Evolutionary conservation across 148 eudicot species (phyloP).

Genomic region (Arbutus unedo): DNA sequence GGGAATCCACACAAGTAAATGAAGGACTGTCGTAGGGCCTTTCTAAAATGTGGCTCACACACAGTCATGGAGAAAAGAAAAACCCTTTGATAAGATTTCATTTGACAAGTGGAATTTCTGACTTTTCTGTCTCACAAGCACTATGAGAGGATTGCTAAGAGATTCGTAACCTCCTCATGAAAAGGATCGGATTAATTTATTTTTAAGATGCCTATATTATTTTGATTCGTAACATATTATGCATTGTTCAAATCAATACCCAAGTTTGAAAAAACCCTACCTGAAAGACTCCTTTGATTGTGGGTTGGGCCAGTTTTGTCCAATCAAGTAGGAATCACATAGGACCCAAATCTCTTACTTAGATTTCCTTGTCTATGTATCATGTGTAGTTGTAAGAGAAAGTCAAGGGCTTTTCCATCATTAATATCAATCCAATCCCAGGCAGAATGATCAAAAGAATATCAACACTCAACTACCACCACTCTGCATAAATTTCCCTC

Average conservation of each 20-base stretch:
- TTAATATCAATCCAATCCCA: background rate
- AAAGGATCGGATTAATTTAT: too few species aligned
- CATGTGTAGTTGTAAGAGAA: slow-evolving; percentile 4
- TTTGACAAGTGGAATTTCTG: background rate
- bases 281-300: background rate
- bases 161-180: too few species aligned
- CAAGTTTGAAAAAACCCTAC: background rate
- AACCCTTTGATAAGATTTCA: background rate
- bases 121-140: background rate
- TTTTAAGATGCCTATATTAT: too few species aligned
- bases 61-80: background rate
- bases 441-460: background rate
- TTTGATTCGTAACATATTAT: too few species aligned
- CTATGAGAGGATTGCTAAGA: background rate
- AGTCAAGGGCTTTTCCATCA: slow-evolving; percentile 6
- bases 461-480: slow-evolving; percentile 4
- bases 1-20: too few species aligned
- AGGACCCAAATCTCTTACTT: background rate
- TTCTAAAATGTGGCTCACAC: background rate
- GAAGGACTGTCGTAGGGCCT: background rate
- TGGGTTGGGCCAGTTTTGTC: slow-evolving; percentile 19
- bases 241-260: too few species aligned
- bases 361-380: slow-evolving; percentile 14
- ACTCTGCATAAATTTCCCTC: background rate
- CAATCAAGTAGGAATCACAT: slow-evolving; percentile 11